Base-by-base conservation (phyloP, 2,329 filamentous ascomycete species). In the Coniochaeta pulveracea region DNA sequence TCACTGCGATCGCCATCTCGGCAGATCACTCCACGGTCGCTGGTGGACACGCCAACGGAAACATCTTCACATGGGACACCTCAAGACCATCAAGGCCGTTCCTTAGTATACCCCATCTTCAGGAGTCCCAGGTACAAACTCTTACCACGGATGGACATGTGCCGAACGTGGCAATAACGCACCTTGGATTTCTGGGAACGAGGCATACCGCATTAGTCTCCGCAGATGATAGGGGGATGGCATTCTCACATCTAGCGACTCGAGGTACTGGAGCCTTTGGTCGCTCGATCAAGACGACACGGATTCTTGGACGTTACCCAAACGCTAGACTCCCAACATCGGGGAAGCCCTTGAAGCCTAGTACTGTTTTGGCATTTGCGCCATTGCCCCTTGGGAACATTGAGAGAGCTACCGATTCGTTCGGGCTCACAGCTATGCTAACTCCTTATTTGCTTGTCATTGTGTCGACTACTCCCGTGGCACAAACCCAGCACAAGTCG, bases 51-150 rank as follows among this genome's bases (percentile, higher is more conserved):
- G 79, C 77, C 1, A 85, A 80, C 46, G 93, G 91, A 3, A 79
- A 78, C 50, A 94, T 98, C 34, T 96, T 95, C 50, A 98, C 89
- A 0, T 98, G 93, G 93, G 93, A 98, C 53, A 80, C 89, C 10
- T 72, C 74, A 25, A 73, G 82, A 37, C 72, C 82, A n/a, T 76
- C 85, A 3, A 73, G 83, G 19, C 91, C 89, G 0, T 98, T 98
- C 53, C 69, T 98, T 19, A 77, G 85, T 33, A 88, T 98, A 26
- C 75, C 80, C 1, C 84, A 85, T 22, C 62, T 93, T 8, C 76
- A 85, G 21, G 57, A 67, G n/a, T 58, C 63, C 3, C 72, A 82
- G 37, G 50, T 78, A 19, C 69, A 82, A 34, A 68, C 76, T 19
- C 70, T 77, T 30, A 77, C 70, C n/a, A 54, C 60, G 1, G 88